These are phyloP conservation scores for Mycosphaerella sp. DNA, from an alignment of 2,329 filamentous ascomycete species.

Conservation along the genomic window DNA sequence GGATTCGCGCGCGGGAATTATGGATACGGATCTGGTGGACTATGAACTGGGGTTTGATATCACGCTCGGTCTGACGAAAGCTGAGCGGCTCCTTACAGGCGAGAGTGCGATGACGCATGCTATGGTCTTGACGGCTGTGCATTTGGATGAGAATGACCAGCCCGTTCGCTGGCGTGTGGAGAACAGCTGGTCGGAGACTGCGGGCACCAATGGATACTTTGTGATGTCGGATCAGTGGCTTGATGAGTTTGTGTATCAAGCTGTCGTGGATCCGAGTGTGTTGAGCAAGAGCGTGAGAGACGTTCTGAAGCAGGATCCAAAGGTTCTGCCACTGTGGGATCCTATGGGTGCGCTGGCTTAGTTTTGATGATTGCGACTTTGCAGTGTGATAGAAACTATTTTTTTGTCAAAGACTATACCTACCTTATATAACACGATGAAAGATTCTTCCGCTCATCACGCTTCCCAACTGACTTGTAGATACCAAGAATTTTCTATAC, in stretches of 20 bases:
- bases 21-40: conserved; percentile 72
- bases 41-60: conserved; percentile 82
- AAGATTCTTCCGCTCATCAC: no score
- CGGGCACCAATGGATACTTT: conserved; percentile 74
- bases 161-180: conserved; percentile 77
- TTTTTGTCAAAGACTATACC: no score
- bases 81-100: conserved; percentile 63
- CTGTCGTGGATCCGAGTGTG: conserved; percentile 66
- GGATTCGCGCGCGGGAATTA: conserved; percentile 61
- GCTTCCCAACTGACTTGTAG: no score
- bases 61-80: conserved; percentile 66
- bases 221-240: conserved; percentile 73
- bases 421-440: no score
- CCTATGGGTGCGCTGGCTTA: conserved; percentile 38
- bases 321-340: conserved; percentile 55
- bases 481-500: no score
- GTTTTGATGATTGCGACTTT: no score
- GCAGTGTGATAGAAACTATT: no score
- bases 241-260: conserved; percentile 71
- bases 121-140: conserved; percentile 84
- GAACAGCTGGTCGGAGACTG: conserved; percentile 70
- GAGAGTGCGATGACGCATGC: conserved; percentile 86
- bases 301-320: conserved; percentile 63
- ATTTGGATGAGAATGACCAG: conserved; percentile 59
- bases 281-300: conserved; percentile 59